Evolutionary conservation across 2,329 filamentous ascomycete genomes (phyloP), one percentile per base, ranked within the genome.

Genomic region (Arthrobotrys sinensis): DNA sequence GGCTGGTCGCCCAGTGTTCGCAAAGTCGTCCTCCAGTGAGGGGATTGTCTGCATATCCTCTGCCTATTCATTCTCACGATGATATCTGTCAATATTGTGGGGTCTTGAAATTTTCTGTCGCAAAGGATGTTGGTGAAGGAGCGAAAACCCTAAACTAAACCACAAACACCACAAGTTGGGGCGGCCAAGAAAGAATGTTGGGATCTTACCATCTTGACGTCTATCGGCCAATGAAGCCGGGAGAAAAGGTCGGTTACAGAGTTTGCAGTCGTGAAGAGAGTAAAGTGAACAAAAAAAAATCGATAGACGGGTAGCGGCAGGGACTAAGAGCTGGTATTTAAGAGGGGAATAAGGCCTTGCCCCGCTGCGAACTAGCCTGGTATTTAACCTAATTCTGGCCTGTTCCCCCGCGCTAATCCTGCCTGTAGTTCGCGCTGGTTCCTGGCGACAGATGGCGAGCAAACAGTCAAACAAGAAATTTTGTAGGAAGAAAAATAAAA

Each of bases 11-110:
- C 73, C 60, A 16, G 81, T 81, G 55, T 81, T 80, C 19, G 81
- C 80, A 62, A 82, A 82, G 72, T 82, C 79, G 70, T 81, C 80
- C 65, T 80, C 71, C 32, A 64, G 68, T 21, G 77, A 73, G 11
- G 50, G 76, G 48, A 76, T 71, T 5, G 63, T 70, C 45, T 72
- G 65, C 50, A 70, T 70, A 19, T 70, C 45, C 62, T 79, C 76
- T 11, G 65, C 67, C 69, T 79, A 60, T 38, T 28, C 46, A 28
- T 28, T 40, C 5, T n/a, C 62, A 12, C n/a, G n/a, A 66, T 28
- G 24, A 19, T 2, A 12, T 65, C 8, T 28, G 10, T 66, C 19
- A 55, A 14, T 43, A 53, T 6, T 11, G 45, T 50, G 16, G 14
- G 32, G 16, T 16, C 36, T 14, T 43, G 21, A 21, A 40, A 38